These are phyloP conservation scores for Phytomonas sp. DNA, from an alignment of 208 protist genomes.

Conservation along the genomic window DNA sequence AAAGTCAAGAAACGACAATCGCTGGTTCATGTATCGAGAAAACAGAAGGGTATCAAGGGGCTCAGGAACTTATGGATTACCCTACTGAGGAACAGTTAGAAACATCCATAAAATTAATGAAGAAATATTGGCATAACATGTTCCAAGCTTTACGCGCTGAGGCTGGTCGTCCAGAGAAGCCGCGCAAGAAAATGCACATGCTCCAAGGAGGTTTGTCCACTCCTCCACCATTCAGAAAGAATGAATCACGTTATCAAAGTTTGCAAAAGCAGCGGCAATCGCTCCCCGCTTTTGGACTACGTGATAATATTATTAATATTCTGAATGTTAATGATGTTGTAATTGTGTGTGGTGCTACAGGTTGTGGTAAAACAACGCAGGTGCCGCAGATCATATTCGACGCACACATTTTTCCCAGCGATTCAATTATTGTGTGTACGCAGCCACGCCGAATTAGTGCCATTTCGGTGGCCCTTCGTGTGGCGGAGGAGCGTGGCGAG, in stretches of 20 bases:
- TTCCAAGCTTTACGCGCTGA: background rate
- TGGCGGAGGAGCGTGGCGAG: slow-evolving; percentile 80
- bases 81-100: background rate
- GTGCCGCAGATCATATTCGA: slow-evolving; percentile 84
- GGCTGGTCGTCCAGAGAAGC: background rate
- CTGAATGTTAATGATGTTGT: slow-evolving; percentile 56
- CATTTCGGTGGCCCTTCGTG: slow-evolving; percentile 83
- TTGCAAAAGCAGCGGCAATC: slow-evolving; percentile 48
- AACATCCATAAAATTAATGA: slow-evolving; percentile 1
- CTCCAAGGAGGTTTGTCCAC: slow-evolving; percentile 29
- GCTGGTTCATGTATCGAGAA: slow-evolving; percentile 40
- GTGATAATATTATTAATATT: slow-evolving; percentile 43
- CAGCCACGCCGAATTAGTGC: slow-evolving; percentile 88
- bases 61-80: slow-evolving; percentile 39
- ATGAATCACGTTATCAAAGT: slow-evolving; percentile 13
- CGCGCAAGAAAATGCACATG: slow-evolving; percentile 24
- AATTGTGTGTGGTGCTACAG: slow-evolving; percentile 95
- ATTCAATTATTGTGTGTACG: slow-evolving; percentile 68
- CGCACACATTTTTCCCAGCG: slow-evolving; percentile 45
- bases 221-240: slow-evolving; percentile 16
- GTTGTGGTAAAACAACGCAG: slow-evolving; percentile 97
- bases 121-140: slow-evolving; percentile 7
- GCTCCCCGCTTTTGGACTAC: slow-evolving; percentile 45
- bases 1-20: slow-evolving; percentile 27
- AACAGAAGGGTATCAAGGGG: slow-evolving; percentile 72